A percentile compares a stretch with the other conserved stretches of the same genome.
These are phyloP conservation scores for Fonsecaea nubica DNA, from an alignment of 2,329 filamentous ascomycete species.

Conservation along the genomic window DNA sequence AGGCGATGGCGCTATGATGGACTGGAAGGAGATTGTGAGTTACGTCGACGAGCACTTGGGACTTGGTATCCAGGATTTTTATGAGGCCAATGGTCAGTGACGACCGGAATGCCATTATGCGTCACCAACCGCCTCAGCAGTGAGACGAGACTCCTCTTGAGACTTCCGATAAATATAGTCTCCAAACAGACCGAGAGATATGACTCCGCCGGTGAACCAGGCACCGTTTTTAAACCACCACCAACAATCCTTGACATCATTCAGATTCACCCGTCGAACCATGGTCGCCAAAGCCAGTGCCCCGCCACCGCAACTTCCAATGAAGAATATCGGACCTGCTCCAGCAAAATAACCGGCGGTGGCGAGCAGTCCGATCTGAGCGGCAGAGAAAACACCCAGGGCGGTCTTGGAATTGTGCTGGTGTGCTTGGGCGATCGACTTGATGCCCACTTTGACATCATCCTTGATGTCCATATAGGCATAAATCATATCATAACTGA, in stretches of 20 bases:
- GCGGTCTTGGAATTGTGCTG: conserved; percentile 55
- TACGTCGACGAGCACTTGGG: conserved; percentile 30
- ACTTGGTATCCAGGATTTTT: conserved; percentile 9
- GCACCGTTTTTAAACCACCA: conserved; percentile 70
- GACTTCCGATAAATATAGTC: conserved; percentile 55
- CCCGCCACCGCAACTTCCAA: conserved; percentile 65
- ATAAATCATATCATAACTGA: conserved; percentile 60
- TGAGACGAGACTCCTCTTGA: conserved; percentile 29
- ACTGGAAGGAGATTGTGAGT: conserved; percentile 76
- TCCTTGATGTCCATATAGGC: conserved; percentile 61
- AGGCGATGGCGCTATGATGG: conserved; percentile 81
- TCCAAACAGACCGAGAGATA: conserved; percentile 60
- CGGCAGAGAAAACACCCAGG: conserved; percentile 49
- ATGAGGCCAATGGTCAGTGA: conserved; percentile 27
- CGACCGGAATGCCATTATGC: conserved; percentile 19
- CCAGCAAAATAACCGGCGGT: conserved; percentile 56
- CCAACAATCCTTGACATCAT: conserved; percentile 65
- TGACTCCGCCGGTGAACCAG: conserved; percentile 66
- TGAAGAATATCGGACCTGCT: conserved; percentile 64
- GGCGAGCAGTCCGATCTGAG: conserved; percentile 53
- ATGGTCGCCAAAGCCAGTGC: conserved; percentile 62
- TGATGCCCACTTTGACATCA: conserved; percentile 58
- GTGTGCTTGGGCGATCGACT: conserved; percentile 58
- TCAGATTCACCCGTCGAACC: conserved; percentile 65
- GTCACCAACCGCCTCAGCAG: conserved; percentile 5